Conservation (phyloP, 805 yeast species). For the Candida andamanensis region DNA sequence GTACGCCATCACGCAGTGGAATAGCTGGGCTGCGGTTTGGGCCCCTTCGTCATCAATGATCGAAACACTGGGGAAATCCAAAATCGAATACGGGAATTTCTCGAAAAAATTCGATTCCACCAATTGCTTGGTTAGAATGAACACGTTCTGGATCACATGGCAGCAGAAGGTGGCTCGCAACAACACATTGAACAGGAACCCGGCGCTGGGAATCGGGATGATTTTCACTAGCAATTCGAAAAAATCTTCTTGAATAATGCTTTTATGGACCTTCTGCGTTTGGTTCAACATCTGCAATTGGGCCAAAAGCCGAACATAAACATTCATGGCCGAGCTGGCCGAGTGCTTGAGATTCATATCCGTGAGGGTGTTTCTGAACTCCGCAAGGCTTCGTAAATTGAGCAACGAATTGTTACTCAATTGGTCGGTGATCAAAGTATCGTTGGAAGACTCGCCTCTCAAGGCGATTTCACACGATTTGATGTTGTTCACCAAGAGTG, state of each 20-base stretch:
- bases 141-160: slow-evolving; percentile 45
- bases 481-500: slow-evolving; percentile 49
- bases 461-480: slow-evolving; percentile 61
- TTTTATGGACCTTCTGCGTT: slow-evolving; percentile 22
- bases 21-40: slow-evolving; percentile 16
- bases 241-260: slow-evolving; percentile 42
- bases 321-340: slow-evolving; percentile 23
- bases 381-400: slow-evolving; percentile 47
- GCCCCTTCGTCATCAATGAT: slow-evolving; percentile 19
- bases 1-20: slow-evolving; percentile 17
- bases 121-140: slow-evolving; percentile 23
- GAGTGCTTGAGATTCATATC: slow-evolving; percentile 33
- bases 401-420: slow-evolving; percentile 58
- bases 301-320: slow-evolving; percentile 29
- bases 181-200: slow-evolving; percentile 43
- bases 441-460: slow-evolving; percentile 45
- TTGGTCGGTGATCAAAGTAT: slow-evolving; percentile 48
- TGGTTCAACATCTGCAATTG: slow-evolving; percentile 28
- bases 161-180: slow-evolving; percentile 46
- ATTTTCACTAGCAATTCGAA: slow-evolving; percentile 49
- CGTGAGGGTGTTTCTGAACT: slow-evolving; percentile 31
- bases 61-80: slow-evolving; percentile 34
- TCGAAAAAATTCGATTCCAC: slow-evolving; percentile 20
- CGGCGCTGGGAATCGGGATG: slow-evolving; percentile 43
- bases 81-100: slow-evolving; percentile 18